Conservation (phyloP, 345 rosid genomes). For the Citrus sp. region DNA sequence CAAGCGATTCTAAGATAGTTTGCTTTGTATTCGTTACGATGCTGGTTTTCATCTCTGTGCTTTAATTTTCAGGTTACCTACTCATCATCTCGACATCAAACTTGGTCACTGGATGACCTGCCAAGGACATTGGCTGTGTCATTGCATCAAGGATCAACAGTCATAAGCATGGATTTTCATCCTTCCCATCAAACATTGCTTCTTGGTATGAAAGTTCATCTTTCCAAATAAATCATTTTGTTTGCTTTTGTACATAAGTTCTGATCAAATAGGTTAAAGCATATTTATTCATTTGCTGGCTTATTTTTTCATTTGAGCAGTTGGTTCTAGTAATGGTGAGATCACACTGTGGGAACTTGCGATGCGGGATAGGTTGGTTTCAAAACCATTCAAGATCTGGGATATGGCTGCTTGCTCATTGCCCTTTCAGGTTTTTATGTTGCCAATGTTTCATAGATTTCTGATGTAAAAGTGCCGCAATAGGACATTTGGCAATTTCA, state of each 20-base stretch:
- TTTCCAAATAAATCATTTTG: neutral
- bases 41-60: constrained; percentile 5
- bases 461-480: neutral
- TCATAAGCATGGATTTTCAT: constrained; percentile 90
- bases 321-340: constrained; percentile 78
- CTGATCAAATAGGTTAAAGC: neutral
- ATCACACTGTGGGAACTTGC: constrained; percentile 78
- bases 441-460: neutral
- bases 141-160: constrained; percentile 70
- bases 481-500: neutral
- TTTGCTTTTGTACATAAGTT: neutral
- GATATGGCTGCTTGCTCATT: constrained; percentile 47
- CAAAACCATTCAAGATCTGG: constrained; percentile 79
- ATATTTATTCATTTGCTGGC: constrained; percentile 17
- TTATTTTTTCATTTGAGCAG: constrained; percentile 42
- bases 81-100: constrained; percentile 53
- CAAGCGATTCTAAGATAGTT: neutral
- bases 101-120: constrained; percentile 77
- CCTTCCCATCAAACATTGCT: constrained; percentile 64
- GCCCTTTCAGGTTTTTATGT: constrained; percentile 60
- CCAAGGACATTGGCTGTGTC: constrained; percentile 70
- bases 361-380: constrained; percentile 55
- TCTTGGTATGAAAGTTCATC: constrained; percentile 54
- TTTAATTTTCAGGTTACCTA: constrained; percentile 57
- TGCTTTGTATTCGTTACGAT: constrained; percentile 1